Evolutionary conservation across 768 basidiomycete genomes (phyloP), one percentile per base, ranked within the genome.

Genomic region (Tulasnella sp.): DNA sequence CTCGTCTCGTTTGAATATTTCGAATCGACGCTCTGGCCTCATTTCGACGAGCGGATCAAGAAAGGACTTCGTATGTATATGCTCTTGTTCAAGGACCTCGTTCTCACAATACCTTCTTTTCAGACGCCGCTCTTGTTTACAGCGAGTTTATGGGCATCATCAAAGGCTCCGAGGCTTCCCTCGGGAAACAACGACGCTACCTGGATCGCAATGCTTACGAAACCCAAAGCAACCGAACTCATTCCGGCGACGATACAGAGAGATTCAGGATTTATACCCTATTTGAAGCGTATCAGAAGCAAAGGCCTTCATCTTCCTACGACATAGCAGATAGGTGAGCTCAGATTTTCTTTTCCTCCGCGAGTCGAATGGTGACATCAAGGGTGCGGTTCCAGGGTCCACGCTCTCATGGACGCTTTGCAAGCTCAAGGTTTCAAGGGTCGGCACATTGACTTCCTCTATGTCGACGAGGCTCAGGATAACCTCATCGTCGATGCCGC

Each of bases 401-500:
- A 59, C 9, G 52, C 52, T 22, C 52, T 59, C 26, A 68, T 88
- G 88, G 71, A 85, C 87, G 0, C 88, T 88, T 69, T 73, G 76
- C 0, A 81, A 90, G 29, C 76, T 89, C 29, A 47, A 72, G 71
- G 62, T 14, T 26, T 47, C 65, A 75, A 79, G 32, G 75, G 75
- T 88, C 7, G 47, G 76, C 8, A 72, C 76, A 77, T 89, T 9
- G 85, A 90, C 74, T 86, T 82, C 72, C 73, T 90, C 87, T 90
- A 90, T 75, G 83, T 91, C 1, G 90, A 91, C 52, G 90, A 91
- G 78, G 86, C 85, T 0, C 90, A 91, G 76, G 90, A 91, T 74
- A 86, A 89, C 75, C 81, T 91, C 0, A 80, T 91, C 9, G 84
- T 90, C 5, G 90, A 91, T 77, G 82, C 85, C 1, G 79, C 86